These are phyloP conservation scores for Coffea canephora DNA, from an alignment of 257 asterid species.

Conservation along the genomic window DNA sequence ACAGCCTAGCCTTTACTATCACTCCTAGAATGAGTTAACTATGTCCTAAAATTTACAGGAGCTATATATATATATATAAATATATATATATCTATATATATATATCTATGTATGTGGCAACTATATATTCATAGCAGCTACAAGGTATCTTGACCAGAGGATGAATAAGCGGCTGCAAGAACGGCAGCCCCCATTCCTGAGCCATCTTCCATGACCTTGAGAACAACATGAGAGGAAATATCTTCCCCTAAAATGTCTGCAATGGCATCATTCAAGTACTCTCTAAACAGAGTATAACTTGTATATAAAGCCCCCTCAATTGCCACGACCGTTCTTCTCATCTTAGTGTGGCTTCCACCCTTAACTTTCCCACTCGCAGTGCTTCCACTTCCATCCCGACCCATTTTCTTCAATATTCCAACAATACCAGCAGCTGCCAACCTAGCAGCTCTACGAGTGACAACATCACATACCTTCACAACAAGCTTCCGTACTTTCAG, in stretches of 20 bases:
- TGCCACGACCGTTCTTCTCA: constrained; percentile 74
- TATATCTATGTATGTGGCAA: constrained; percentile 7
- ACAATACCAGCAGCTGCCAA: constrained; percentile 90
- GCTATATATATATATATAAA: constrained; percentile 26
- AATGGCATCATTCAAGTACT: constrained; percentile 72
- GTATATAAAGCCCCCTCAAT: constrained; percentile 73
- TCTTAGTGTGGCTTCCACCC: constrained; percentile 31
- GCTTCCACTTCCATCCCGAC: constrained; percentile 75
- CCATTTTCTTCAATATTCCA: constrained; percentile 87
- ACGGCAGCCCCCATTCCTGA: constrained; percentile 88
- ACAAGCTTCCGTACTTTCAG: constrained; percentile 68
- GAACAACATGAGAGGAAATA: constrained; percentile 51
- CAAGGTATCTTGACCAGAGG: constrained; percentile 35
- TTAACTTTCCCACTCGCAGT: constrained; percentile 36
- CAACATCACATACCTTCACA: constrained; percentile 73
- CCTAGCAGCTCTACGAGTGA: constrained; percentile 79
- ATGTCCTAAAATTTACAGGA: constrained; percentile 39
- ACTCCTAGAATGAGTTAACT: neutral
- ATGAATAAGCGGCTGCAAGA: constrained; percentile 71
- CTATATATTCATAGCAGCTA: constrained; percentile 41
- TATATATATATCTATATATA: constrained; percentile 9
- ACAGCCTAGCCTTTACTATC: constrained; percentile 1
- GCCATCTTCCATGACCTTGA: constrained; percentile 66
- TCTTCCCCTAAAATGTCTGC: constrained; percentile 66
- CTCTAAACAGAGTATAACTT: constrained; percentile 64